These are phyloP conservation scores for Inga leiocalycina DNA, from an alignment of 306 rosid genomes.

Conservation along the genomic window DNA sequence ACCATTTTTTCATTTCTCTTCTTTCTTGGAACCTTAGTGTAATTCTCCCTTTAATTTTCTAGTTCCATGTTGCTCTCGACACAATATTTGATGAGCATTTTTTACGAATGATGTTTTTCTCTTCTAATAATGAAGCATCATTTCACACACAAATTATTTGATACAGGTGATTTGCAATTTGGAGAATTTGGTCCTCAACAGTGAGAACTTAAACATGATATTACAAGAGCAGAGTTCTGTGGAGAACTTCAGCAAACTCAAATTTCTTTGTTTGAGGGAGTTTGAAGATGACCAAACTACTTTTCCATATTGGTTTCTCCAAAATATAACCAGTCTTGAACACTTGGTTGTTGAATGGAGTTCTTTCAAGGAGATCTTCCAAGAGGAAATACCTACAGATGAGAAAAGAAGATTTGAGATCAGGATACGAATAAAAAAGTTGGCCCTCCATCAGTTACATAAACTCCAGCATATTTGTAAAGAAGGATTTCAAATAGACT, in stretches of 20 bases:
- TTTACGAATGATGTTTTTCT: not conserved
- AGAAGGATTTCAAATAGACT: not conserved
- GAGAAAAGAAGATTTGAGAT: too few relatives aligned
- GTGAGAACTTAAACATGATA: not conserved
- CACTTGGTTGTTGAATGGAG: not conserved
- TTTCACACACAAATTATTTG: too few relatives aligned
- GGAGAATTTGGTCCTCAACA: not conserved
- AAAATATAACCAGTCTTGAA: not conserved
- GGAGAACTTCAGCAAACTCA: not conserved
- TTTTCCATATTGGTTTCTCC: not conserved
- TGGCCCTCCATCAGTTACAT: not conserved
- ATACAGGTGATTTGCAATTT: not conserved
- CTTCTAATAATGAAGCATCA: too few relatives aligned
- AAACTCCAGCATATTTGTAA: not conserved
- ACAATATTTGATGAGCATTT: not conserved
- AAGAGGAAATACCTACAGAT: not conserved
- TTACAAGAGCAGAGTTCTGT: not conserved
- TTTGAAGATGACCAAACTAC: not conserved
- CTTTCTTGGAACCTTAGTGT: too few relatives aligned
- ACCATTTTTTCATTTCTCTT: too few relatives aligned
- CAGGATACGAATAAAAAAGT: not conserved
- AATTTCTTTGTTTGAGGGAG: not conserved
- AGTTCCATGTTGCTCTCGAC: not conserved
- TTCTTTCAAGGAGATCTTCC: not conserved
- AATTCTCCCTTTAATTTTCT: too few relatives aligned